Evolutionary conservation across 2,329 filamentous ascomycete genomes (phyloP), one percentile per base, ranked within the genome.

Genomic region (Paecilomyces fulvus): DNA sequence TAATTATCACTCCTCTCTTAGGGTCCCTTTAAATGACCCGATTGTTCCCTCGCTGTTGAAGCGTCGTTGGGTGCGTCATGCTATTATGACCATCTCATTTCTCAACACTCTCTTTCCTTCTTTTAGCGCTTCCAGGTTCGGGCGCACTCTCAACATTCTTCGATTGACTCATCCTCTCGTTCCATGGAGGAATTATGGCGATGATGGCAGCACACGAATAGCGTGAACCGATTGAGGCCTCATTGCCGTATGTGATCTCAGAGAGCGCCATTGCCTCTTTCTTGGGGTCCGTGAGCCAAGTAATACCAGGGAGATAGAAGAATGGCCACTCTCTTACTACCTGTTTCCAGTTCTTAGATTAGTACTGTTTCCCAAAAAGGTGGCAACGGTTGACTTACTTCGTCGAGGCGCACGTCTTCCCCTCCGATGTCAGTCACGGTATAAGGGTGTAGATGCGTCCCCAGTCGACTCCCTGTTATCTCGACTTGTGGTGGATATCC

Each of bases 181-280:
- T n/a, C 53, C 46, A 62, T 12, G 60, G 61, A 11, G 67, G 66
- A 49, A 69, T 58, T 0, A 55, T 51, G 2, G 63, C 65, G 9
- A 70, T 23, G 1, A 68, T 65, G 0, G 65, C 62, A 20, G 60
- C 64, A 31, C 28, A 60, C 1, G 63, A 68, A 43, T 67, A 68
- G 1, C 53, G 6, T 1, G 52, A 56, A 1, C n/a, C 52, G 6
- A 63, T 25, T 0, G 51, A 30, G 10, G 62, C 9, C 12, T 68
- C 30, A 12, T 70, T 67, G 1, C 66, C 65, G 46, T 66, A 65
- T 6, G 52, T 51, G 1, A 67, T 3, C 28, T 64, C 52, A 8
- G 51, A 55, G 6, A 67, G 58, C 1, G 64, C 65, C 57, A 57
- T 55, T 49, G 67, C 53, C 20, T 31, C 1, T 17, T 68, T 57